Evolutionary conservation across 306 rosid genomes (phyloP).

Genomic region (Betula pendula): DNA sequence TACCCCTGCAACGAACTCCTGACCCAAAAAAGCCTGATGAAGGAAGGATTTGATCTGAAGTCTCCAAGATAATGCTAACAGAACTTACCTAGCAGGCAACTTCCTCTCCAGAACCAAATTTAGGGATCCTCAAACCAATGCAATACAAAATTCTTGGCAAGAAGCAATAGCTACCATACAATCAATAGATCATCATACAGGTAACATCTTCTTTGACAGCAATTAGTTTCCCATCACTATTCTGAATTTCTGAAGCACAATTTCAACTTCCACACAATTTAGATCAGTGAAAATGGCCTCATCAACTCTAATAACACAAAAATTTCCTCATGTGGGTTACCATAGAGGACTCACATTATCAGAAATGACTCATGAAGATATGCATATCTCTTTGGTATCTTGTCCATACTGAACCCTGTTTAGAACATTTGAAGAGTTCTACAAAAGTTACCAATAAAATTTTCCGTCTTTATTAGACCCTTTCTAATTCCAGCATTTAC

Average conservation of each 20-base stretch:
- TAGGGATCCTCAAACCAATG: too few species aligned
- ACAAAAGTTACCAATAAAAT: too few species aligned
- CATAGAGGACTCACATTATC: not conserved
- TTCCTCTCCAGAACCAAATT: too few species aligned
- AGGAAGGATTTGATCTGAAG: too few species aligned
- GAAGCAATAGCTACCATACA: not conserved
- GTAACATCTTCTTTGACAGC: not conserved
- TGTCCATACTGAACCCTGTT: too few species aligned
- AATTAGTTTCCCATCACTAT: not conserved
- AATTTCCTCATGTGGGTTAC: not conserved
- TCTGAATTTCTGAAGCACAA: not conserved
- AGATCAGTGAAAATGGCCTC: not conserved
- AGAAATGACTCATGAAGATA: not conserved
- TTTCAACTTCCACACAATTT: not conserved
- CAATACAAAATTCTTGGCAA: not conserved
- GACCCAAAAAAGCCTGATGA: too few species aligned
- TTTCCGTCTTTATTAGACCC: not conserved
- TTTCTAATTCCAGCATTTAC: not conserved
- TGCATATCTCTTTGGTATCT: not conserved
- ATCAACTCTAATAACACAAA: not conserved
- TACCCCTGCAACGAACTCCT: too few species aligned
- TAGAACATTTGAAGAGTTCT: too few species aligned
- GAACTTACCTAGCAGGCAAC: too few species aligned
- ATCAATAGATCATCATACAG: not conserved
- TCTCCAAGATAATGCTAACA: too few species aligned